Conservation (phyloP, 768 basidiomycete genomes). For the Suillus weaverae region DNA sequence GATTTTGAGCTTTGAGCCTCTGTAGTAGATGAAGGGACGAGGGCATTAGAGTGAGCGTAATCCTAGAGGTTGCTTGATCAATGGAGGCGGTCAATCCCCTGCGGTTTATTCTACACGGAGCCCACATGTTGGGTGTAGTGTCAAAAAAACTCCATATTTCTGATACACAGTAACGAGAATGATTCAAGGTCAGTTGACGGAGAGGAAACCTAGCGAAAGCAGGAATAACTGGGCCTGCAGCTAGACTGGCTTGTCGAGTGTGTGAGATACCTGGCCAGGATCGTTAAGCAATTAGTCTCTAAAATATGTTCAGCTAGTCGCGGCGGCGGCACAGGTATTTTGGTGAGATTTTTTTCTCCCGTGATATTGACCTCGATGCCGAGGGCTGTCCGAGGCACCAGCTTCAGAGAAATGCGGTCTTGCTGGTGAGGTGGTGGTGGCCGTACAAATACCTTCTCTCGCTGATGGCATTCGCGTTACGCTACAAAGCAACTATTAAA, state of each 20-base stretch:
- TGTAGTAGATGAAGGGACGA: neutral
- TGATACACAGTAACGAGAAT: neutral
- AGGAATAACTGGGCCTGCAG: neutral
- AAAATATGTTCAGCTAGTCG: neutral
- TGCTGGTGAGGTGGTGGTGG: neutral
- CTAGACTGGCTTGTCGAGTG: neutral
- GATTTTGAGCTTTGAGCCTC: neutral
- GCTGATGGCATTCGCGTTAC: too few species aligned
- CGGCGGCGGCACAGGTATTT: neutral
- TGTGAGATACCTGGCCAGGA: neutral
- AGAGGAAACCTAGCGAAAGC: too few species aligned
- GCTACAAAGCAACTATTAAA: neutral
- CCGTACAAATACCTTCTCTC: neutral
- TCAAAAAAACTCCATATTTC: neutral
- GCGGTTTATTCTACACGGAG: neutral
- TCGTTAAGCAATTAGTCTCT: neutral
- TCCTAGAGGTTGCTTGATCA: neutral
- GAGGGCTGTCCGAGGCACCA: neutral
- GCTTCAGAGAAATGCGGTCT: neutral
- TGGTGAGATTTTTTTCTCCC: neutral
- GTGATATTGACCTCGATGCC: neutral
- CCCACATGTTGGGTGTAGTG: neutral
- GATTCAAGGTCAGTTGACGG: neutral
- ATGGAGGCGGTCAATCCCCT: neutral
- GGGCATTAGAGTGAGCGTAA: neutral